A percentile compares a stretch with the other conserved stretches of the same genome.
Conservation (phyloP, 2,329 filamentous ascomycete genomes). For the Samsoniella hepiali region DNA sequence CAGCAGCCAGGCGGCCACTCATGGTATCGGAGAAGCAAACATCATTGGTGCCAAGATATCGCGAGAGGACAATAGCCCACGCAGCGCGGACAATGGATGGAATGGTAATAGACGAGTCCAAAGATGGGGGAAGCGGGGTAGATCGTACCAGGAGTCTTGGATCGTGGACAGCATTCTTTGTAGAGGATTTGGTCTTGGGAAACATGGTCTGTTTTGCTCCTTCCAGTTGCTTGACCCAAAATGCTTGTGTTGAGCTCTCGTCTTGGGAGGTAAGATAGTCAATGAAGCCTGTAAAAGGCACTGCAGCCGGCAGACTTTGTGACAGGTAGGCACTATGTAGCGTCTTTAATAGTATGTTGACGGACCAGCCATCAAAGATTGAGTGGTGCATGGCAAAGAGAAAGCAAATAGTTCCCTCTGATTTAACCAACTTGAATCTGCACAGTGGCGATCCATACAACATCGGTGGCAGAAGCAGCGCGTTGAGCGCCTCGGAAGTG, state of each 20-base stretch:
- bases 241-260: not conserved
- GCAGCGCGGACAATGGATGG: slow-evolving; percentile 25
- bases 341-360: not conserved
- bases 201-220: not conserved
- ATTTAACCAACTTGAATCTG: not conserved
- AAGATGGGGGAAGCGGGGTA: not conserved
- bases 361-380: slow-evolving; percentile 1
- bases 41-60: slow-evolving; percentile 35
- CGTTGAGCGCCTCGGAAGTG: not conserved
- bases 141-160: not conserved
- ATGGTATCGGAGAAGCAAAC: slow-evolving; percentile 28
- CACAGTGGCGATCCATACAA: not conserved
- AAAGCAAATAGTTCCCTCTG: not conserved
- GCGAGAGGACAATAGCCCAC: slow-evolving; percentile 33
- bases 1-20: slow-evolving; percentile 26
- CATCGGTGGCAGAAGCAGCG: not conserved
- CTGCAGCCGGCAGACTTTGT: not conserved
- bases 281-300: not conserved
- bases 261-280: not conserved
- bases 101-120: not conserved
- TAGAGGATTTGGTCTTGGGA: not conserved
- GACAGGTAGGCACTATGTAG: not conserved
- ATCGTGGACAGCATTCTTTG: not conserved
- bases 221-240: not conserved
- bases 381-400: slow-evolving; percentile 5